These are phyloP conservation scores for Fonsecaea pedrosoi DNA, from an alignment of 2,329 filamentous ascomycete genomes.

Conservation along the genomic window DNA sequence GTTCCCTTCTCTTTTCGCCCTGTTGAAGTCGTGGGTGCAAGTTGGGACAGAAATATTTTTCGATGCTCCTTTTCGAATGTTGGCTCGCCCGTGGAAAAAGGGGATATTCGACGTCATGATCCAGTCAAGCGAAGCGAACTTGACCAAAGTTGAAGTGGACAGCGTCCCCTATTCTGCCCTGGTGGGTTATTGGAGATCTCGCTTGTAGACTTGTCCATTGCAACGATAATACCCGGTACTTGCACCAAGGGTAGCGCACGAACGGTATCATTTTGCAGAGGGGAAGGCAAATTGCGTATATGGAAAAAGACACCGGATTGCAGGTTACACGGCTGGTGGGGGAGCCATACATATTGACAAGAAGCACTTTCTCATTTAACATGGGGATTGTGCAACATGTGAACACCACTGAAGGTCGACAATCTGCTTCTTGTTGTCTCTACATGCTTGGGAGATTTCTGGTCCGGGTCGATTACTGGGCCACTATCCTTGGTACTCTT, in stretches of 20 bases:
- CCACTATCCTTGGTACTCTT: no score
- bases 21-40: background rate
- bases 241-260: background rate
- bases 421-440: no score
- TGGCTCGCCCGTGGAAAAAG: conserved; percentile 19
- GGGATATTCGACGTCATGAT: conserved; percentile 33
- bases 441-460: no score
- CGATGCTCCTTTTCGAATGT: conserved; percentile 21
- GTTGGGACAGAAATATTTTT: conserved; percentile 12
- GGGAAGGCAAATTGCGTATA: background rate
- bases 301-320: background rate
- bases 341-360: conserved; percentile 1
- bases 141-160: conserved; percentile 13
- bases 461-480: background rate
- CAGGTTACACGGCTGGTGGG: background rate
- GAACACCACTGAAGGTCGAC: no score
- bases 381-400: conserved; percentile 4
- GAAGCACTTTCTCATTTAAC: conserved; percentile 4
- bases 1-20: background rate
- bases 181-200: conserved; percentile 22
- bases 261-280: conserved; percentile 4
- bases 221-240: background rate
- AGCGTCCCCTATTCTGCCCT: conserved; percentile 16
- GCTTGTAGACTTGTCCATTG: background rate
- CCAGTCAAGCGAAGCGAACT: conserved; percentile 33